These are phyloP conservation scores for Cinnamomum micranthum DNA, from an alignment of 164 flowering plant genomes.

Conservation along the genomic window DNA sequence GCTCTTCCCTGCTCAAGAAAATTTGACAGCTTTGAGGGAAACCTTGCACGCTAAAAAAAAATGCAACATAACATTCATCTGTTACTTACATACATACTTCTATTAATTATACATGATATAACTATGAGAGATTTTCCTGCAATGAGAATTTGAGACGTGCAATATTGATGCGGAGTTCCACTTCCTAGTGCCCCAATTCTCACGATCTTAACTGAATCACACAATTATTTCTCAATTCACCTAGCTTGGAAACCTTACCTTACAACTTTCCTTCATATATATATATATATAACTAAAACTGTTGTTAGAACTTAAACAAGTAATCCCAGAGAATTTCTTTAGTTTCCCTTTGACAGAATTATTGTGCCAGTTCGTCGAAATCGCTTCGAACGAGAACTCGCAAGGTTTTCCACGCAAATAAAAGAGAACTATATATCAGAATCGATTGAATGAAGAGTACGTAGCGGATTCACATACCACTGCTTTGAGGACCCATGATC, in stretches of 20 bases:
- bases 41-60: neutral
- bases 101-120: no score
- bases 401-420: neutral
- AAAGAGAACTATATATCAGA: no score
- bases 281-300: no score
- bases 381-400: neutral
- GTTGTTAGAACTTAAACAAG: neutral
- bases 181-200: no score
- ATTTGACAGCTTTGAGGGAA: neutral
- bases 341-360: neutral
- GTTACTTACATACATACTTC: neutral
- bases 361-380: neutral
- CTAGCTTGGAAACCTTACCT: neutral
- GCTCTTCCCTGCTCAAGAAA: constrained; percentile 51
- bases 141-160: no score
- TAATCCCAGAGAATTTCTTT: neutral
- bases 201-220: no score
- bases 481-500: constrained; percentile 73
- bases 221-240: no score
- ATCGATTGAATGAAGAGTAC: neutral
- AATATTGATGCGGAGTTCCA: no score
- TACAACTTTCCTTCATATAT: neutral
- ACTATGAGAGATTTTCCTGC: no score
- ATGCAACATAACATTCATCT: neutral
- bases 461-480: constrained; percentile 8